These are phyloP conservation scores for Lyophyllum shimeji DNA, from an alignment of 768 basidiomycete genomes.

Conservation along the genomic window DNA sequence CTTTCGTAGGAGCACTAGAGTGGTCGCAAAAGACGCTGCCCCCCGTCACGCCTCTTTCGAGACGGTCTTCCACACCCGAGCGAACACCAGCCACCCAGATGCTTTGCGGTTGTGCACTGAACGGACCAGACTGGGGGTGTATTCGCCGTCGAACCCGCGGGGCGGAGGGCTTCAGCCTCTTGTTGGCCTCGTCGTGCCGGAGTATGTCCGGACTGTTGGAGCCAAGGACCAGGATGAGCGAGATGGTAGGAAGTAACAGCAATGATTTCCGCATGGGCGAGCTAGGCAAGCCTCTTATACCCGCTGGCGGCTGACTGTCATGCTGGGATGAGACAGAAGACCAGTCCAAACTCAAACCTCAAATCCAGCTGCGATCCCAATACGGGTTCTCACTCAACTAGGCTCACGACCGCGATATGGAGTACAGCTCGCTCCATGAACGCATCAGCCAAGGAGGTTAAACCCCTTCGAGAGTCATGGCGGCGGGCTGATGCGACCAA, in stretches of 20 bases:
- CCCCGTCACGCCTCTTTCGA: not conserved
- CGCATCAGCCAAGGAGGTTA: too few species aligned
- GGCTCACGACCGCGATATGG: too few species aligned
- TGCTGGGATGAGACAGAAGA: not conserved
- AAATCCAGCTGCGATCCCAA: not conserved
- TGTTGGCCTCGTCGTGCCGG: not conserved
- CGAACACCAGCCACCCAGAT: not conserved
- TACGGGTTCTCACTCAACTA: too few species aligned
- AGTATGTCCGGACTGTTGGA: not conserved
- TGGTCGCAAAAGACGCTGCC: not conserved
- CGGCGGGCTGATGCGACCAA: too few species aligned
- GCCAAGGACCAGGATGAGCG: not conserved
- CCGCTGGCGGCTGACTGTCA: too few species aligned
- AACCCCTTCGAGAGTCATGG: too few species aligned
- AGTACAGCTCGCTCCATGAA: too few species aligned
- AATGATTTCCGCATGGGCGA: not conserved
- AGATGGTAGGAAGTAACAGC: not conserved
- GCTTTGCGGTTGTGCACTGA: not conserved
- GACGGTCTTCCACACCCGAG: not conserved
- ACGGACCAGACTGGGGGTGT: not conserved
- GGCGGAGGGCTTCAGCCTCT: not conserved
- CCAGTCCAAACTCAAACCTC: not conserved
- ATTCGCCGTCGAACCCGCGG: not conserved
- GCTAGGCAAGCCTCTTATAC: not conserved
- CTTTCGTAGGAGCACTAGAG: not conserved